These are phyloP conservation scores for Trichaptum fuscoviolaceum DNA, from an alignment of 768 basidiomycete species.

Conservation along the genomic window DNA sequence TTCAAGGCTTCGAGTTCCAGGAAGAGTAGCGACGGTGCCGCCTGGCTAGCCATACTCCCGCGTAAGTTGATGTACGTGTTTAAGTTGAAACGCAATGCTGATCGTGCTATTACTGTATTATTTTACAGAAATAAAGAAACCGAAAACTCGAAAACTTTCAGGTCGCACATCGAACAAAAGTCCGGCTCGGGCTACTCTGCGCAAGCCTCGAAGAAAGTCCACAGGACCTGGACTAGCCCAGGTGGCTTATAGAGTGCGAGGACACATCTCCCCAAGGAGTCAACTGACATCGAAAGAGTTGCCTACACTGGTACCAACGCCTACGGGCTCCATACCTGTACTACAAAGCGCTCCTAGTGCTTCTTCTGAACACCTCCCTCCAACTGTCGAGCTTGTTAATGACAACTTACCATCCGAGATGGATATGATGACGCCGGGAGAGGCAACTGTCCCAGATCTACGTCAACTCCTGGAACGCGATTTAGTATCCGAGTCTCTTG, in stretches of 20 bases:
- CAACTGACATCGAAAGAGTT: neutral
- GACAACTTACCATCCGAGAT: neutral
- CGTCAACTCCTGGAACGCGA: neutral
- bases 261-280: neutral
- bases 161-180: too few relatives aligned
- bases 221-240: neutral
- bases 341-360: neutral
- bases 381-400: neutral
- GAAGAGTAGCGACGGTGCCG: neutral
- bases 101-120: too few relatives aligned
- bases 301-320: neutral
- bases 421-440: neutral
- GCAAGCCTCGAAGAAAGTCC: neutral
- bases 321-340: neutral
- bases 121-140: too few relatives aligned
- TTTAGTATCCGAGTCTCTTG: neutral
- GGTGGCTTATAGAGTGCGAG: neutral
- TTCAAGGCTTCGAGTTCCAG: neutral
- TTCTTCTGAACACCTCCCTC: neutral
- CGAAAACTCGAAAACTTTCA: too few relatives aligned
- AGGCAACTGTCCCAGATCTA: neutral
- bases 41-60: neutral
- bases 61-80: neutral
- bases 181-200: too few relatives aligned
- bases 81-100: too few relatives aligned